phyloP scores from a whole-genome alignment of 352 stramenopile genomes.

The Phytophthora sp. region DNA sequence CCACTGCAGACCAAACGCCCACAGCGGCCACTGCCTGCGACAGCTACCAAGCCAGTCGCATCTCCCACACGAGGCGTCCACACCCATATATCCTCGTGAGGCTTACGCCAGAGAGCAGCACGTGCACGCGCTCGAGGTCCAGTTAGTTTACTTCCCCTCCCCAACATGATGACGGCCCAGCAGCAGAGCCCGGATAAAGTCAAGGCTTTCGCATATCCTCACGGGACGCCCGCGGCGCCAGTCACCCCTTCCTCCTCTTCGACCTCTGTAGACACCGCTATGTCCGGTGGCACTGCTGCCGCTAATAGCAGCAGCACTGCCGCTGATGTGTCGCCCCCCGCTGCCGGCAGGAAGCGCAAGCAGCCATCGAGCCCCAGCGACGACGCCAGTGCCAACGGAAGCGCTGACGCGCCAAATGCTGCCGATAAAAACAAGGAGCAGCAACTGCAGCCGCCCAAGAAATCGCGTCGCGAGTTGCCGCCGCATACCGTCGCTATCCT shows the following conservation, averaged over 20 bases:
- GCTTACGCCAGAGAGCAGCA: slow-evolving; percentile 27
- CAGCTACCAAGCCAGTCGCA: background rate
- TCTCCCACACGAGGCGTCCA: background rate
- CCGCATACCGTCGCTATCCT: slow-evolving; percentile 86
- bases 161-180: slow-evolving; percentile 68
- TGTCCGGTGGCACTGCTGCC: slow-evolving; percentile 27
- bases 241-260: slow-evolving; percentile 2
- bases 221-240: slow-evolving; percentile 26
- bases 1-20: background rate
- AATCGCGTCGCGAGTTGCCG: slow-evolving; percentile 81
- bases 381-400: slow-evolving; percentile 34
- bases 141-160: slow-evolving; percentile 18
- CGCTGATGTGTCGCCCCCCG: slow-evolving; percentile 30
- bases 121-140: slow-evolving; percentile 1
- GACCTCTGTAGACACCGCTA: slow-evolving; percentile 8
- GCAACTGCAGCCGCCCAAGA: slow-evolving; percentile 55
- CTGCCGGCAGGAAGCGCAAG: slow-evolving; percentile 37
- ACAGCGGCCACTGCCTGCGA: background rate
- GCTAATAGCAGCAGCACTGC: slow-evolving; percentile 11
- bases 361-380: slow-evolving; percentile 35
- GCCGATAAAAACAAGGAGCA: slow-evolving; percentile 51
- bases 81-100: slow-evolving; percentile 26
- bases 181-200: slow-evolving; percentile 56
- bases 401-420: slow-evolving; percentile 19
- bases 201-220: slow-evolving; percentile 43